Conservation (phyloP, 2,329 filamentous ascomycete genomes). For the Colletotrichum sp. region DNA sequence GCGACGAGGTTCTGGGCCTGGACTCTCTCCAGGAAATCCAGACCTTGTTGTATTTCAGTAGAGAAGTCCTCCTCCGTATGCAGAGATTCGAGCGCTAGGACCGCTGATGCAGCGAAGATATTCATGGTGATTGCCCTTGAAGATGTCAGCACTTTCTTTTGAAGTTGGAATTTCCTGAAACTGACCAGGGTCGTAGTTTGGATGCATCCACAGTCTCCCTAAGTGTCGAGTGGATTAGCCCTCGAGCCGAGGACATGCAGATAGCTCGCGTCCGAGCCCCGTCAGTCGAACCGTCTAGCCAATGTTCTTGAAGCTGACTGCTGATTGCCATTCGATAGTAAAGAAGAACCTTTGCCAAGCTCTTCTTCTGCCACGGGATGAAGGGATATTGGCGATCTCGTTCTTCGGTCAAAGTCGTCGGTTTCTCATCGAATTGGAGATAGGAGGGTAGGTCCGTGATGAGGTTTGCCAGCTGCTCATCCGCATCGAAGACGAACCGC, state of each 20-base stretch:
- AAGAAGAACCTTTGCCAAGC: neutral
- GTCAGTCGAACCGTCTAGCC: neutral
- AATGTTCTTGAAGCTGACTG: neutral
- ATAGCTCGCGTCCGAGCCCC: neutral
- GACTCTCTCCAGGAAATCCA: neutral
- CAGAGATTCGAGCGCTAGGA: neutral
- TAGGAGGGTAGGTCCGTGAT: neutral
- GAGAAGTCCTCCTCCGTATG: neutral
- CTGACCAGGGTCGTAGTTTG: neutral
- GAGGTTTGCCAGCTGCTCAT: neutral
- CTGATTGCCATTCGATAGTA: neutral
- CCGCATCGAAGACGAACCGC: neutral
- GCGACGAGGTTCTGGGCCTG: neutral
- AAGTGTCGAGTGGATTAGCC: neutral
- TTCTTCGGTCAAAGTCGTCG: neutral
- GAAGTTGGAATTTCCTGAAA: neutral
- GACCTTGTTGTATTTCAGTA: neutral
- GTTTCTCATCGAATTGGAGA: neutral
- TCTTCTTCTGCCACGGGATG: neutral
- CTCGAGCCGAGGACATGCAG: neutral
- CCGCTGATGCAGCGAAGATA: neutral
- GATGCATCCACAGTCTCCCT: neutral
- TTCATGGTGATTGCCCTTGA: neutral
- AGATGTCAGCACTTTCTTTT: neutral
- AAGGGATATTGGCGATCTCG: neutral